Base-by-base conservation (phyloP, 352 stramenopile genomes). In the Blastocystis sp. region DNA sequence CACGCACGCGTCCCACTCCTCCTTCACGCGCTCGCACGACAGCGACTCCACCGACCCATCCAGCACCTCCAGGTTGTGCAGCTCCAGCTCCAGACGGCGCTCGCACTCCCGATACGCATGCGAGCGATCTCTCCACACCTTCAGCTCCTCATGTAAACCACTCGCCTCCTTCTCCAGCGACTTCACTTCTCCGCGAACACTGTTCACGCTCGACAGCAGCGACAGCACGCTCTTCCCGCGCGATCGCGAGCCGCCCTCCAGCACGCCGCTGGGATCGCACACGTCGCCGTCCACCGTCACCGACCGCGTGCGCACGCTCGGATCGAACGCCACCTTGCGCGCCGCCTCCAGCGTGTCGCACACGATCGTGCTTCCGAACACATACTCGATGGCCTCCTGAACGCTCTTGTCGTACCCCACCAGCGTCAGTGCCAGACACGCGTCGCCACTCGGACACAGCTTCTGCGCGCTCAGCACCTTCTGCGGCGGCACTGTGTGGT, bases 231-330 rank as follows among this genome's bases (percentile, higher is more conserved):
- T 14, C 18, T 24, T 42, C 4, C 38, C 21, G 8, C n/a, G 29
- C 16, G 18, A 32, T 29, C 29, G 38, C 53, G 92, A 94, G 32
- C 93, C 93, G 84, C 93, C 93, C 88, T 95, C 91, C 42, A 99
- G 94, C 14, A 95, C 98, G 49, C 97, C 97, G 4, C 94, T 93
- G 9, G 96, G 97, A 86, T 99, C 95, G 87, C 96, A 98, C 27
- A 96, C 95, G 88, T 99, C 96, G 54, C 97, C 96, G 85, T 98
- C 95, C 21, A 98, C 88, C 4, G 97, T 99, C 18, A 99, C 95
- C 0, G 94, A 98, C 38, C 92, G 92, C 14, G 95, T 93, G 87
- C 96, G 97, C 53, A 97, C 97, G 8, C 87, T 59, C 78, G 91
- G 88, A 53, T 89, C 53, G 57, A 91, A 91, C 57, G 91, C 91